Percentiles rank a stretch among this genome's conserved stretches.
These are phyloP conservation scores for Venturia oleaginea DNA, from an alignment of 2,329 filamentous ascomycete genomes.

Conservation along the genomic window DNA sequence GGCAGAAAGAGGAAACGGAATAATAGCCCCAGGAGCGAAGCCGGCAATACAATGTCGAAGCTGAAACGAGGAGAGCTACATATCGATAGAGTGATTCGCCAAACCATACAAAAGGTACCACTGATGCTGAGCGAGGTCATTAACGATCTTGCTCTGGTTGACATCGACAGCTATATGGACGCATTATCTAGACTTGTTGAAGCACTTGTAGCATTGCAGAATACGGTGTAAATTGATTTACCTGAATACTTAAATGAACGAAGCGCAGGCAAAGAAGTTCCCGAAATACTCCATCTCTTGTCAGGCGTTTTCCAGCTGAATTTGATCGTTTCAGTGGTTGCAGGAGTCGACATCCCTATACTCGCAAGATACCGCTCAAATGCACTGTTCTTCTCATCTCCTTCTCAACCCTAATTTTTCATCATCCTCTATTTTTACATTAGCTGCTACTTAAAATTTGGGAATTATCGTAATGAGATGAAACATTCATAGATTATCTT, in stretches of 20 bases:
- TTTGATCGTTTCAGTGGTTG: too few species aligned
- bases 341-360: too few species aligned
- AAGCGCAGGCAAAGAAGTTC: too few species aligned
- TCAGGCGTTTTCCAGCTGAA: too few species aligned
- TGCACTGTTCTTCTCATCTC: too few species aligned
- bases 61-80: constrained; percentile 15
- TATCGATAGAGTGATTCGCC: constrained; percentile 14
- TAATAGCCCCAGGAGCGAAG: constrained; percentile 13
- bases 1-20: constrained; percentile 16
- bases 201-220: constrained; percentile 15
- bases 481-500: too few species aligned
- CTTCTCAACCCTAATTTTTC: too few species aligned
- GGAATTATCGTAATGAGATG: too few species aligned
- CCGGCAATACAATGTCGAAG: constrained; percentile 12
- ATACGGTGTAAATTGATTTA: constrained; percentile 13
- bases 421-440: too few species aligned
- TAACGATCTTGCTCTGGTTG: constrained; percentile 13
- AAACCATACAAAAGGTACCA: constrained; percentile 15
- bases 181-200: constrained; percentile 14
- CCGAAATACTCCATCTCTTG: too few species aligned
- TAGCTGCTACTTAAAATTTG: too few species aligned
- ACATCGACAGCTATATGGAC: constrained; percentile 15
- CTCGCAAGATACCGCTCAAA: too few species aligned
- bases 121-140: constrained; percentile 16
- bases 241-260: constrained; percentile 7